phyloP scores from a whole-genome alignment of 495 filamentous ascomycete genomes.

The Neurospora sublineolata region DNA sequence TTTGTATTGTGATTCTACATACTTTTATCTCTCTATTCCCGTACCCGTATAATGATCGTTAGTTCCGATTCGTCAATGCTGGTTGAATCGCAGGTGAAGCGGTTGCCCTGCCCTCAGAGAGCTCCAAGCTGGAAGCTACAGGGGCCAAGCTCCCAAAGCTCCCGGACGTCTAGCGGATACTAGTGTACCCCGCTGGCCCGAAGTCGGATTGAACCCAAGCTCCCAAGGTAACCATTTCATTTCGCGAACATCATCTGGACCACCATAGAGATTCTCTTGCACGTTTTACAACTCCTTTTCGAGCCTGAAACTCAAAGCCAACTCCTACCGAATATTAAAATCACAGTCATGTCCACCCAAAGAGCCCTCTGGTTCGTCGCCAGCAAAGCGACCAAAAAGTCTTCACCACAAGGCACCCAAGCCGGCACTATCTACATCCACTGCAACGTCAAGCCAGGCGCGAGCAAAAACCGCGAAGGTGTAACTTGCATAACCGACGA shows the following conservation, averaged over 20 bases:
- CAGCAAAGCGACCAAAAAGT: slow-evolving; percentile 19
- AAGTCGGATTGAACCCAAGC: background rate
- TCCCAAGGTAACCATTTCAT: background rate
- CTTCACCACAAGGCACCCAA: background rate
- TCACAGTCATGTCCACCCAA: slow-evolving; percentile 1
- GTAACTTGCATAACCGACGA: slow-evolving; percentile 42
- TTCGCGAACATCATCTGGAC: background rate
- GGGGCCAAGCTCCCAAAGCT: background rate
- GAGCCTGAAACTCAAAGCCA: too few species aligned
- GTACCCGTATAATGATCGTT: too few species aligned
- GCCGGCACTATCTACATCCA: slow-evolving; percentile 31
- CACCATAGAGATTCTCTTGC: too few species aligned
- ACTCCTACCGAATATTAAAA: too few species aligned
- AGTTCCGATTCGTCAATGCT: too few species aligned
- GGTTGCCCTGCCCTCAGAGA: too few species aligned
- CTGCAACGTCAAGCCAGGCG: slow-evolving; percentile 57
- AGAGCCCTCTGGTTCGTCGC: slow-evolving; percentile 20
- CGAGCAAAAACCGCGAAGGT: slow-evolving; percentile 47
- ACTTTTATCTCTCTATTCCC: too few species aligned
- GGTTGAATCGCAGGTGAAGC: too few species aligned
- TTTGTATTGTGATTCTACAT: too few species aligned
- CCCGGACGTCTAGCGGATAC: background rate
- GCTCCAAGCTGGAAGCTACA: background rate
- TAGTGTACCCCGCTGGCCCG: background rate
- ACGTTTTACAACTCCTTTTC: too few species aligned